Percentiles rank a stretch among this genome's conserved stretches.
These are phyloP conservation scores for Leptodermis oblonga DNA, from an alignment of 257 asterid species.

Conservation along the genomic window DNA sequence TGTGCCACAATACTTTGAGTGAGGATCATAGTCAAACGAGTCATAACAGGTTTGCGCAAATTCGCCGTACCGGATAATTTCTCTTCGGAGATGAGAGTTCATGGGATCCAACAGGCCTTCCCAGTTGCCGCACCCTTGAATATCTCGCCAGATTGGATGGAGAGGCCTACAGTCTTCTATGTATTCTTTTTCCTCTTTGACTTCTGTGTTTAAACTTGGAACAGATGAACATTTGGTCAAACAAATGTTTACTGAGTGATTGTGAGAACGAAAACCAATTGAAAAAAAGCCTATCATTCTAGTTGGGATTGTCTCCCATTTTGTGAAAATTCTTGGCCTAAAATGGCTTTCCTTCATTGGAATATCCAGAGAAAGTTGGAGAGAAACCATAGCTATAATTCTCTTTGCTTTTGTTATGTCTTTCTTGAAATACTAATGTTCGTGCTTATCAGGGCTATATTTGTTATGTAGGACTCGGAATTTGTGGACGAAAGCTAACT, in stretches of 20 bases:
- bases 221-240: conserved; percentile 28
- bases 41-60: conserved; percentile 79
- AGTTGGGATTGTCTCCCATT: conserved; percentile 10
- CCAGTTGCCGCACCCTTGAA: conserved; percentile 58
- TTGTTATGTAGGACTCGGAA: not conserved
- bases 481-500: not conserved
- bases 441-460: not conserved
- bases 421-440: not conserved
- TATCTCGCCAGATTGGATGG: conserved; percentile 49
- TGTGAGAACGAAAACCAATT: conserved; percentile 3
- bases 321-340: conserved; percentile 5
- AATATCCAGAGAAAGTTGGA: conserved; percentile 28
- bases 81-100: conserved; percentile 53
- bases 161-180: conserved; percentile 31
- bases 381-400: conserved; percentile 36
- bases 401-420: not conserved
- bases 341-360: conserved; percentile 19
- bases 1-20: conserved; percentile 79
- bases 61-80: conserved; percentile 66
- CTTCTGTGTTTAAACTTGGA: conserved; percentile 29
- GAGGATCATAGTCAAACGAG: conserved; percentile 75
- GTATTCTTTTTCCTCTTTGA: conserved; percentile 18
- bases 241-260: not conserved
- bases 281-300: conserved; percentile 17
- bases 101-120: conserved; percentile 58